Base-by-base conservation (phyloP, 768 basidiomycete genomes). In the Kwoniella bestiolae region DNA sequence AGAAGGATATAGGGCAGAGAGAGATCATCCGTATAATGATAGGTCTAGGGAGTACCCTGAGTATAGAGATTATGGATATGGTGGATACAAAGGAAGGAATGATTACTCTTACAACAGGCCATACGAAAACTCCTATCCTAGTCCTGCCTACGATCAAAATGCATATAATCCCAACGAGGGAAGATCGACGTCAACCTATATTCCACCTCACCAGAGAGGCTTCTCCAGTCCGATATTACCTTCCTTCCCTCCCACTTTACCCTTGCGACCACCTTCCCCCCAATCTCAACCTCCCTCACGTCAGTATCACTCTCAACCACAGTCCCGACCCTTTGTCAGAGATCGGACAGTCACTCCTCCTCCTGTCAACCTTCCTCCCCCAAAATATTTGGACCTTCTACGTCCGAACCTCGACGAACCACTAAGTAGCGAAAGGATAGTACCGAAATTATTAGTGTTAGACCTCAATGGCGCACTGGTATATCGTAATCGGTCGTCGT, bases 381-480 rank as follows among this genome's bases (percentile, higher is more conserved):
- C 26, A 21, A 47, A 68, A 28, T 63, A 68, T 26, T 53, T 68
- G 8, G 52, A 57, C 25, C 47, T 68, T 2, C 50, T 49, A 6
- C 38, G 38, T 41, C 12, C 26, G n/a, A 25, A 53, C 18, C 62
- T 56, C 6, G 31, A 44, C 2, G 32, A 41, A 8, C n/a, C 34
- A 6, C 7, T 59, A 2, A 35, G 28, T 4, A 49, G 35, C 1
- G 56, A 52, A 11, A 25, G 18, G 11, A 45, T 58, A 1, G 34
- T 59, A 14, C 56, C 65, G 14, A 81, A 81, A 65, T 68, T 81
- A 3, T 55, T 81, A 2, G 71, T 79, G 0, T 63, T 79, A n/a
- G 80, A 81, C 53, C 63, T 81, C n/a, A 81, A 81, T 51, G 78
- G 78, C 3, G 76, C 78, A 21, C 32, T 81, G 45, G 55, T 81